Percentiles rank a stretch among this genome's conserved stretches.
phyloP scores from a whole-genome alignment of 2,329 filamentous ascomycete genomes.

The Neofusicoccum ribis region DNA sequence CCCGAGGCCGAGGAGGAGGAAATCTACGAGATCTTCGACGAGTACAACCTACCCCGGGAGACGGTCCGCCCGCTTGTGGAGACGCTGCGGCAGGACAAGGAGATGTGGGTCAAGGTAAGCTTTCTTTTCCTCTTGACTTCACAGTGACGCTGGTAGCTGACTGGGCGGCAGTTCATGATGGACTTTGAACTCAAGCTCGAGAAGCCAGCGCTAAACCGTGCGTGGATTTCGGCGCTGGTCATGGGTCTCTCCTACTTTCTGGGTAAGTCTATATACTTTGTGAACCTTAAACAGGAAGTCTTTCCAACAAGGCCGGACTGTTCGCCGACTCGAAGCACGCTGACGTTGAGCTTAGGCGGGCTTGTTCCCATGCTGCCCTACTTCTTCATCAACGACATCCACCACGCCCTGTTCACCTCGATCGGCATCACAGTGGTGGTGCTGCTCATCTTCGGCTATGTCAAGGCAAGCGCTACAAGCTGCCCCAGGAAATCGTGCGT shows the following conservation, averaged over 20 bases:
- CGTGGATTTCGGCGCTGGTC: slow-evolving; percentile 47
- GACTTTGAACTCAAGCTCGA: slow-evolving; percentile 57
- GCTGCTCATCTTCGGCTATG: slow-evolving; percentile 53
- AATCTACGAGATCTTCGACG: slow-evolving; percentile 49
- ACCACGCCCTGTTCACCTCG: slow-evolving; percentile 48
- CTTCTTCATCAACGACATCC: slow-evolving; percentile 45
- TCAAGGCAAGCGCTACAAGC: slow-evolving; percentile 39
- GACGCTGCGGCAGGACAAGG: slow-evolving; percentile 50
- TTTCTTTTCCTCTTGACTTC: not conserved
- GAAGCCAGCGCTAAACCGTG: slow-evolving; percentile 45
- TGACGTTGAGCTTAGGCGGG: slow-evolving; percentile 28
- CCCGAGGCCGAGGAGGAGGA: slow-evolving; percentile 49
- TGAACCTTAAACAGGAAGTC: too few species aligned
- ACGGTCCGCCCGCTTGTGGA: slow-evolving; percentile 51
- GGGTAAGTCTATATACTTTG: not conserved
- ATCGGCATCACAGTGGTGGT: slow-evolving; percentile 54
- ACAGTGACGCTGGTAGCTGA: not conserved
- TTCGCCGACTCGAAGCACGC: not conserved
- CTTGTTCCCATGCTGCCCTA: slow-evolving; percentile 54
- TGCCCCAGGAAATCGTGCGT: slow-evolving; percentile 11
- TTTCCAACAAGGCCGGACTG: too few species aligned
- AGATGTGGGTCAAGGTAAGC: slow-evolving; percentile 48
- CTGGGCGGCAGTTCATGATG: slow-evolving; percentile 54
- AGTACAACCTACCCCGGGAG: slow-evolving; percentile 50
- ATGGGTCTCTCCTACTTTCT: slow-evolving; percentile 42